Evolutionary conservation across 1,284 basidiomycete species (phyloP), one percentile per base, ranked within the genome.

Genomic region (Bjerkandera adusta): DNA sequence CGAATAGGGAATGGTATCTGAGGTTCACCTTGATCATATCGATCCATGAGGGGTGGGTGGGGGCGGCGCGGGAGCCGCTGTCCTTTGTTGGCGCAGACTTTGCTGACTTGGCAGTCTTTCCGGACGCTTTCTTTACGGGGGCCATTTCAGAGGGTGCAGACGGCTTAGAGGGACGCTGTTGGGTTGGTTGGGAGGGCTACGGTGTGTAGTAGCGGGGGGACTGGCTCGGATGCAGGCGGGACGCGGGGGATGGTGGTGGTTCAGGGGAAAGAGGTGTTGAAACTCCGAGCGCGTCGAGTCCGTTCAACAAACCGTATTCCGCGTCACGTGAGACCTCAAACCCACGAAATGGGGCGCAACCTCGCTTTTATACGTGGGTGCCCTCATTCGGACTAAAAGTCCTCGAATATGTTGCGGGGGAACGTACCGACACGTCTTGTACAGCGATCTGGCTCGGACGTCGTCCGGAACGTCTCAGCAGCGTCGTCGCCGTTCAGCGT

Each of bases 21-120:
- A 20, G n/a, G 56, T 68, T 62, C 59, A 86, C 85, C 73, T 85
- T 87, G 66, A 88, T 87, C 85, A 88, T 88, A 49, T 88, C 85
- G 54, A 81, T 70, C 83, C 85, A 88, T 53, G 76, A 69, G 7
- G 85, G 85, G 59, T 87, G 85, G 44, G 75, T 60, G 34, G 77
- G 60, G n/a, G 69, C 61, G 36, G 76, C 56, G 54, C 68, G 70
- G 37, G 68, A 51, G 36, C 60, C 59, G 45, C 57, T 54, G 61
- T 68, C 69, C 66, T 66, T 68, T 49, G 58, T 55, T 33, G 56
- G 55, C 48, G 60, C 56, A 39, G 62, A 46, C 50, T 65, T 65
- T 53, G 64, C 51, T 41, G 50, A 24, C 36, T 64, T 36, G 43
- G 60, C 33, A 13, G 60, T 48, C 56, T 48, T 45, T 33, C 34